Percentiles rank a stretch among this genome's conserved stretches.
phyloP scores from a whole-genome alignment of 805 yeast genomes.

The Teunomyces barrocoloradensis region DNA sequence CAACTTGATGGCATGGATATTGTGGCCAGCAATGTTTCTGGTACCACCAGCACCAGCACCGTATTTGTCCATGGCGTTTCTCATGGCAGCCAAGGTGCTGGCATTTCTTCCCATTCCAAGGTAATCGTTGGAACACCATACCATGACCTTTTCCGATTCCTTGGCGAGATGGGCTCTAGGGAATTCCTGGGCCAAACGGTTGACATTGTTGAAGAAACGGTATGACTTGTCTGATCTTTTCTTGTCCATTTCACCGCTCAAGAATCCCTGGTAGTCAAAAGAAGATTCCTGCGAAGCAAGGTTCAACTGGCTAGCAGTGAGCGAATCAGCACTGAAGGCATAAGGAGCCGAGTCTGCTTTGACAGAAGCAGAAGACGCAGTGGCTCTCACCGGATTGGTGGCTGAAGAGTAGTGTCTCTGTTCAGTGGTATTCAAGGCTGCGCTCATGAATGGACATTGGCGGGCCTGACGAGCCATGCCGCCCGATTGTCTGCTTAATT shows the following conservation, averaged over 20 bases:
- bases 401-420: conserved; percentile 46
- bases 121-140: conserved; percentile 99
- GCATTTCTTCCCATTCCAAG: conserved; percentile 89
- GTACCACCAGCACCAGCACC: conserved; percentile 99
- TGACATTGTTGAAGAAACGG: conserved; percentile 95
- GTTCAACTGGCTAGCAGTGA: conserved; percentile 23
- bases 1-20: conserved; percentile 79
- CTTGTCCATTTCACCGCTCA: conserved; percentile 61
- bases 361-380: conserved; percentile 47
- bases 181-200: conserved; percentile 89
- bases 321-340: conserved; percentile 26
- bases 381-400: conserved; percentile 44
- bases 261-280: conserved; percentile 72
- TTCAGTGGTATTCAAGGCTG: conserved; percentile 42
- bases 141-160: conserved; percentile 85
- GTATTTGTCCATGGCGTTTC: conserved; percentile 74
- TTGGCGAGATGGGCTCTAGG: conserved; percentile 84
- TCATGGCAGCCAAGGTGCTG: conserved; percentile 72
- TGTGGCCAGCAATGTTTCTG: conserved; percentile 97
- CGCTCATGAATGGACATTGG: conserved; percentile 89
- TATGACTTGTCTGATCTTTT: conserved; percentile 90
- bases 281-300: conserved; percentile 46
- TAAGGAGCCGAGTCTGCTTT: conserved; percentile 35
- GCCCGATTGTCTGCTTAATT: conserved; percentile 44
- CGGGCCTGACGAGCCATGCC: conserved; percentile 57